Evolutionary conservation across 371 early-diverging fungal species (phyloP), one percentile per base, ranked within the genome.

Genomic region (Mortierella sp.): DNA sequence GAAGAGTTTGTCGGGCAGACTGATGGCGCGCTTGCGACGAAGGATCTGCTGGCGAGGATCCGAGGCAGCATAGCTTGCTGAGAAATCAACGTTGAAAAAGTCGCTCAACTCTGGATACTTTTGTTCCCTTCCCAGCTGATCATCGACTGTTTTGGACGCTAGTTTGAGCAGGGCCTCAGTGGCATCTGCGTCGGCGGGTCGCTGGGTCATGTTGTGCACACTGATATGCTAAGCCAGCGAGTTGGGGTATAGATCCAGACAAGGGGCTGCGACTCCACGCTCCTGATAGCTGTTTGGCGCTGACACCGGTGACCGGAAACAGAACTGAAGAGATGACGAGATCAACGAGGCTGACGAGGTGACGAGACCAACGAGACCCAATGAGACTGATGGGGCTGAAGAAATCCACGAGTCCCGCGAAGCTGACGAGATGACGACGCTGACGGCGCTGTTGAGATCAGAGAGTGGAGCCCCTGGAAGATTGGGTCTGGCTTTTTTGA

Each of bases 1-100:
- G 57, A 87, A 86, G 52, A 95, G 71, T 47, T 80, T 83, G 59
- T 86, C 88, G 0, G 95, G 94, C 13, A 94, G 82, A 8, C 88
- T 79, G 23, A 87, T 78, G 50, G 80, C 67, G 45, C 81, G 82
- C 39, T 82, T 80, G 58, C 82, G 82, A 21, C 80, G 61, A 39
- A 90, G 83, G 54, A 88, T 80, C 58, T 84, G 83, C 72, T 82
- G 81, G 3, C 81, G 78, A 1, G 72, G 50, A 28, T 74, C 80
- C 14, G 80, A 66, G 9, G 65, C 48, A 51, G 80, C 79, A 52
- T 57, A 78, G 26, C 30, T 54, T 1, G 67, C 74, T 31, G 67
- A 67, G 39, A 28, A 62, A 18, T 73, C 66, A 14, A 79, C 70
- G 42, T 56, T 74, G 61, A 85, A 74, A 30, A 80, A 69, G 54